Evolutionary conservation across 2,329 filamentous ascomycete genomes (phyloP), one percentile per base, ranked within the genome.

Genomic region (Fusarium sp.): DNA sequence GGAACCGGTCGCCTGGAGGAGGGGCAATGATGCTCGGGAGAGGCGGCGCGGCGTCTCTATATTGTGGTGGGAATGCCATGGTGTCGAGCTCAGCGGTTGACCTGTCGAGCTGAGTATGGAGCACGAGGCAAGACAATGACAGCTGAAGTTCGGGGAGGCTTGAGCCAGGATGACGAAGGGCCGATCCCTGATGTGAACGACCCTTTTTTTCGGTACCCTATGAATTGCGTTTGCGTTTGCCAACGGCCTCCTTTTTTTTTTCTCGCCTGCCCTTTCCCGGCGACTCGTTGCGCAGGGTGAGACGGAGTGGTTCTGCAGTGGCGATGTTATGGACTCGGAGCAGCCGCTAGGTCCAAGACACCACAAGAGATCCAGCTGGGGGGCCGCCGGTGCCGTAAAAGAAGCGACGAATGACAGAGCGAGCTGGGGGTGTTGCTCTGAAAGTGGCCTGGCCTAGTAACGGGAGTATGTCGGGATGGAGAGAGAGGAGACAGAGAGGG

Each of bases 51-150:
- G 77, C 74, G 74, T 83, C 83, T 76, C 82, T 79, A 69, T 79
- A 82, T 64, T 80, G 77, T 57, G 82, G 81, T 58, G 82, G 80
- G 60, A 79, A 83, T 56, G 82, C 82, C 83, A 84, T 84, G 68
- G 62, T 74, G 75, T 71, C 69, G 63, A 70, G 65, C 66, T 72
- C 71, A 74, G 65, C 57, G 63, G 68, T 69, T 72, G 66, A 69
- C 60, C 65, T 70, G 70, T 71, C 70, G 56, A 78, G 77, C 74
- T 79, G 77, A 76, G 29, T 60, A 76, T 71, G 70, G 66, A 77
- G 71, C 68, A 74, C 65, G 75, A 75, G 69, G 73, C 69, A 72
- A 70, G 67, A 72, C 74, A 67, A 74, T 67, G 69, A 54, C 52
- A 78, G 77, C 77, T 79, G 77, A 79, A 70, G 56, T 67, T 66